Conservation (phyloP, 2,329 filamentous ascomycete species). For the Arthroderma sp. region DNA sequence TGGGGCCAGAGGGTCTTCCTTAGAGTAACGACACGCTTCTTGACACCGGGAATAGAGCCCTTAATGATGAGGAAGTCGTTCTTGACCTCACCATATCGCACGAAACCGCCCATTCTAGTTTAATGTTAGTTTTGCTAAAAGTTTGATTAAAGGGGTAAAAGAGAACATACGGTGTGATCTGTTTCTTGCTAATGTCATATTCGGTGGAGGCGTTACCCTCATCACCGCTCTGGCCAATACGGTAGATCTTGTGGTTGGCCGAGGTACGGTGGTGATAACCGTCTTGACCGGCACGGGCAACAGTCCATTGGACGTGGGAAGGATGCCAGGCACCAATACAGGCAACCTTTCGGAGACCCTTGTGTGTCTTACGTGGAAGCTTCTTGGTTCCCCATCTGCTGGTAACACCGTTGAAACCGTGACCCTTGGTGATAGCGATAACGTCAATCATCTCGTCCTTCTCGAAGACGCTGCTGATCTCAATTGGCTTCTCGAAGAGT, state of each 20-base stretch:
- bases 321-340: conserved; percentile 99
- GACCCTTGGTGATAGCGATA: conserved; percentile 99
- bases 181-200: conserved; percentile 97
- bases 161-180: conserved; percentile 87
- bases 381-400: conserved; percentile 99
- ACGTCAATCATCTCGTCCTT: conserved; percentile 99
- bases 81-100: conserved; percentile 98
- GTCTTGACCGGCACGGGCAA: conserved; percentile 98
- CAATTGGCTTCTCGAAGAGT: conserved; percentile 98
- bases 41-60: conserved; percentile 92
- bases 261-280: conserved; percentile 99
- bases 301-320: conserved; percentile 99
- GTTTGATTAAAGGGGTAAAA: neutral
- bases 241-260: conserved; percentile 99
- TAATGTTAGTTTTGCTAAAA: conserved; percentile 22
- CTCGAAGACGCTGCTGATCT: conserved; percentile 91
- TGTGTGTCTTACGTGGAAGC: conserved; percentile 99
- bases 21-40: conserved; percentile 99
- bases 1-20: conserved; percentile 98
- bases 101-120: conserved; percentile 87
- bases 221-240: conserved; percentile 82
- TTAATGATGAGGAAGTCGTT: conserved; percentile 98
- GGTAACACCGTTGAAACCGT: conserved; percentile 96
- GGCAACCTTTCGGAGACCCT: conserved; percentile 99
- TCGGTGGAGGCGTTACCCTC: conserved; percentile 90